These are phyloP conservation scores for Sisymbrium altissimum DNA, from an alignment of 345 rosid species.

Conservation along the genomic window DNA sequence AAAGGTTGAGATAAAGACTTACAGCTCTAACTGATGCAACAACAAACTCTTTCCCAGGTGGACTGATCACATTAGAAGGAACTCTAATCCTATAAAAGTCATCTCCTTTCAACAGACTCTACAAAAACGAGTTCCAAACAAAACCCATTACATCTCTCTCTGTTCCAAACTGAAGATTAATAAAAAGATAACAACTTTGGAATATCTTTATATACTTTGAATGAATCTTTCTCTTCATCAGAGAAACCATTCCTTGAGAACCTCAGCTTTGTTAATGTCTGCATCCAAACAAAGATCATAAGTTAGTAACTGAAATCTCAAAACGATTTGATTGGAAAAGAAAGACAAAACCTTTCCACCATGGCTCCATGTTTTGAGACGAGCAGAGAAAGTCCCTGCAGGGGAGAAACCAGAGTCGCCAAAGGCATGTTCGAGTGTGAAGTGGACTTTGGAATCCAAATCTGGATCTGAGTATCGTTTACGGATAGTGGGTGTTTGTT, in stretches of 20 bases:
- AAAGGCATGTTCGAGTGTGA: conserved; percentile 84
- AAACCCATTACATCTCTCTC: neutral
- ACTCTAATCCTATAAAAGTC: conserved; percentile 85
- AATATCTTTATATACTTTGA: conserved; percentile 41
- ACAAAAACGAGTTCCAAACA: conserved; percentile 15
- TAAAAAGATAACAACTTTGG: neutral
- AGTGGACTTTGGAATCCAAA: conserved; percentile 89
- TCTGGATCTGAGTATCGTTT: conserved; percentile 67
- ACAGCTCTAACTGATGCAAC: conserved; percentile 92
- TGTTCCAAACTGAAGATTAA: neutral
- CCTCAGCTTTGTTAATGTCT: conserved; percentile 87
- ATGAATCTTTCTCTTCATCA: conserved; percentile 57
- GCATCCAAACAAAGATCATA: conserved; percentile 11
- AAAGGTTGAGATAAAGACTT: conserved; percentile 29
- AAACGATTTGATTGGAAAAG: neutral
- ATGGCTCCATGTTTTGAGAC: conserved; percentile 74
- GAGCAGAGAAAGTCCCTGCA: conserved; percentile 91
- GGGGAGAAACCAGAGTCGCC: conserved; percentile 78
- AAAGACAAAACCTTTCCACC: conserved; percentile 56
- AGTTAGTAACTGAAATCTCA: neutral
- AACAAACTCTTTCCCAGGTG: conserved; percentile 70
- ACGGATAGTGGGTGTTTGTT: conserved; percentile 38
- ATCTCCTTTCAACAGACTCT: conserved; percentile 73
- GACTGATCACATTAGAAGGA: conserved; percentile 75
- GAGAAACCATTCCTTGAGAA: conserved; percentile 70